Evolutionary conservation across 2,329 filamentous ascomycete species (phyloP), one percentile per base, ranked within the genome.

Genomic region (Pseudogymnoascus pannorum): DNA sequence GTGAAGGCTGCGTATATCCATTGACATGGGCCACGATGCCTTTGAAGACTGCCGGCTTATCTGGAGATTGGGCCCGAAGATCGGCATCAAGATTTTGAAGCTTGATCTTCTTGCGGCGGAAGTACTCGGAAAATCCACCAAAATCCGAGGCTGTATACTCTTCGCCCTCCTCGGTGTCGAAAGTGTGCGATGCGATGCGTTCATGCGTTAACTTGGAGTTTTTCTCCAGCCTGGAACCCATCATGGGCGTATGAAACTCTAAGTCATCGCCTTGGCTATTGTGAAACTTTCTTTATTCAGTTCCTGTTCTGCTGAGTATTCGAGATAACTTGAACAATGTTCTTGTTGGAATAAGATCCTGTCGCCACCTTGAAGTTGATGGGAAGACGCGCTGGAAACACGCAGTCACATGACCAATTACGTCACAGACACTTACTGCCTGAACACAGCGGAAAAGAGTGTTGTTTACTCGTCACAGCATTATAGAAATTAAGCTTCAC

Each of bases 51-150:
- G 84, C 85, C 8, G 92, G 91, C 65, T 89, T 91, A 66, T 87
- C 86, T 14, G 57, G 57, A 18, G 36, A 58, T 22, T 35, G 29
- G 0, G 77, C 75, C 62, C 93, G 87, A 48, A 96, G 79, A 60
- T 96, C 85, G 7, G 86, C 87, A 75, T 99, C 94, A 29, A 94
- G 83, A 70, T 99, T 99, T 74, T 97, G 94, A 3, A 99, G 81
- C 72, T 99, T 99, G 74, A 96, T 86, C 79, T 96, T 97, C 79
- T 99, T 99, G 61, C 92, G 87, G 58, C 92, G 83, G 72, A 97
- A 95, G 74, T 97, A 99, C 71, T 97, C 93, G 22, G 80, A 76
- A 69, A 97, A 95, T 7, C 92, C 93, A 24, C 91, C 91, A 74
- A 97, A 99, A 59, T 83, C 84, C 65, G 92, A 97, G 1, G 81